Percentiles rank a stretch among this genome's conserved stretches.
Conservation (phyloP, 306 rosid genomes). For the Elaeagnus macrophylla region DNA sequence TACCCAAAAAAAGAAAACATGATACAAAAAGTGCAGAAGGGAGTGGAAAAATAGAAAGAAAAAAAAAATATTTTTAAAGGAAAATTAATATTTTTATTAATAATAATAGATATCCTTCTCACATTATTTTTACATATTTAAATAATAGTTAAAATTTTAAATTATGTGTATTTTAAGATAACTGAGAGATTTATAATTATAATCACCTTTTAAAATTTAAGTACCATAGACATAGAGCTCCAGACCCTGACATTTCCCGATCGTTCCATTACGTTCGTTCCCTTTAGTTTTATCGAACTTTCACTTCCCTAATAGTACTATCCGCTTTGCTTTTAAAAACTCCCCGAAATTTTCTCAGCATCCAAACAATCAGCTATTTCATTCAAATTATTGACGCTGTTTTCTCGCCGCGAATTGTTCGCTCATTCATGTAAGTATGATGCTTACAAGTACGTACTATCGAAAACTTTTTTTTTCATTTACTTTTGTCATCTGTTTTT, state of each 20-base stretch:
- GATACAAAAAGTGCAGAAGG: too few relatives aligned
- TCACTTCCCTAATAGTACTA: slow-evolving; percentile 15
- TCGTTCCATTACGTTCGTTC: not conserved
- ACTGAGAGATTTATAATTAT: too few relatives aligned
- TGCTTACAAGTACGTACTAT: not conserved
- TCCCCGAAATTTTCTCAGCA: not conserved
- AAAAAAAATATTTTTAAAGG: too few relatives aligned
- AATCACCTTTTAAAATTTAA: too few relatives aligned
- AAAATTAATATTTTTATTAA: too few relatives aligned
- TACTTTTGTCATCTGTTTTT: not conserved
- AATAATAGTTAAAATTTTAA: too few relatives aligned
- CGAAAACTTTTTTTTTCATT: not conserved
- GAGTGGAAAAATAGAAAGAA: too few relatives aligned
- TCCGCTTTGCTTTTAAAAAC: not conserved
- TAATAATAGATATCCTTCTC: too few relatives aligned
- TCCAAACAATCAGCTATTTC: not conserved
- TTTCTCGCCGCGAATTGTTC: not conserved
- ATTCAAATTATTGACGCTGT: not conserved
- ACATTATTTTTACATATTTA: too few relatives aligned
- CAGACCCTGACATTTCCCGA: slow-evolving; percentile 30
- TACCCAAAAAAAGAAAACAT: too few relatives aligned
- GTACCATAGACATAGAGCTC: too few relatives aligned
- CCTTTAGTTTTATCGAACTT: slow-evolving; percentile 27
- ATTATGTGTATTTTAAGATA: too few relatives aligned
- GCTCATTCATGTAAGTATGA: not conserved